Evolutionary conservation across 208 protist genomes (phyloP).

Genomic region (Acanthamoeba rhysodes): DNA sequence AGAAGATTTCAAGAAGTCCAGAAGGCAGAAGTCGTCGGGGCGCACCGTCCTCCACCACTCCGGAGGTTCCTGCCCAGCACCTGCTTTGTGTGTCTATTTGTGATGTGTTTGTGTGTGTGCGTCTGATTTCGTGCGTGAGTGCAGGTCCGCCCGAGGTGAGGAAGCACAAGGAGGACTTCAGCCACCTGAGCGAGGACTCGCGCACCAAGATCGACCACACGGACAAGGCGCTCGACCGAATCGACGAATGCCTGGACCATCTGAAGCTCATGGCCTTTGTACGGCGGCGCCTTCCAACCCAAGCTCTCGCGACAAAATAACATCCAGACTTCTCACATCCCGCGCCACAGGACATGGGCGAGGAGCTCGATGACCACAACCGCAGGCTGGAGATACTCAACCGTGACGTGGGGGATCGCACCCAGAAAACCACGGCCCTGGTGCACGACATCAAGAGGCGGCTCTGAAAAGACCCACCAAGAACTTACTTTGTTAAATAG

Average conservation of each 20-base stretch:
- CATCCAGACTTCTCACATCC: too few relatives aligned
- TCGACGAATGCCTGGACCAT: slow-evolving; percentile 6
- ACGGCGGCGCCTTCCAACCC: neutral
- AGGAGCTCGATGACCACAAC: slow-evolving; percentile 38
- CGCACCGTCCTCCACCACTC: slow-evolving; percentile 9
- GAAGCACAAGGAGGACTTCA: slow-evolving; percentile 44
- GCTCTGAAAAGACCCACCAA: neutral
- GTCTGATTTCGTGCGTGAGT: too few relatives aligned
- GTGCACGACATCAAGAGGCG: slow-evolving; percentile 9
- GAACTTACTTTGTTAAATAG: too few relatives aligned
- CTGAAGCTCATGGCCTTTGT: slow-evolving; percentile 35
- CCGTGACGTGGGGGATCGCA: neutral
- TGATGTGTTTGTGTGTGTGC: too few relatives aligned
- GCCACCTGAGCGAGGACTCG: slow-evolving; percentile 20
- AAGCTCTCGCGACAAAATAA: too few relatives aligned
- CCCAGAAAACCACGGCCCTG: neutral
- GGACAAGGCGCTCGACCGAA: neutral
- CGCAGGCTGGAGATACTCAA: neutral
- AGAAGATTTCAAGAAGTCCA: slow-evolving; percentile 11
- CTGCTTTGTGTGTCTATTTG: neutral
- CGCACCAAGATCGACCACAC: slow-evolving; percentile 16
- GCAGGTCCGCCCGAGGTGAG: neutral
- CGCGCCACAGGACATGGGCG: slow-evolving; percentile 29
- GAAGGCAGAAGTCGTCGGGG: neutral
- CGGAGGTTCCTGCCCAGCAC: neutral